Evolutionary conservation across 1,284 basidiomycete genomes (phyloP).

Genomic region (Leccinum fallax): DNA sequence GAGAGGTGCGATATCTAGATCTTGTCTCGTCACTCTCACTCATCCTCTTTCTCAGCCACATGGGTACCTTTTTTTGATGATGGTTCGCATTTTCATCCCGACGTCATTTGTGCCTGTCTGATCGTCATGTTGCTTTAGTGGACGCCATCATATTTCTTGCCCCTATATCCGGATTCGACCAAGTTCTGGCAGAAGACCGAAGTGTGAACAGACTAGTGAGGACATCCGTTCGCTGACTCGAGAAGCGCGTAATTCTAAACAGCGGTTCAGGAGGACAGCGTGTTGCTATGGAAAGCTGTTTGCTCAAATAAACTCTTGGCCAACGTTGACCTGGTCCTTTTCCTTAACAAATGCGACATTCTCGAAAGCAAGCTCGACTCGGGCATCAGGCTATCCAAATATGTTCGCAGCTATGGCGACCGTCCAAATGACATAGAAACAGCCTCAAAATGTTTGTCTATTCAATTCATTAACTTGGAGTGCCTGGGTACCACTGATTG

Average conservation of each 20-base stretch:
- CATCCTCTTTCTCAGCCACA: constrained; percentile 42
- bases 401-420: constrained; percentile 74
- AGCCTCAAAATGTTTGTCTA: constrained; percentile 63
- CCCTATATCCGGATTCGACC: constrained; percentile 79
- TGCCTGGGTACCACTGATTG: background rate
- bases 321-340: constrained; percentile 72
- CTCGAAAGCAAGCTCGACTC: constrained; percentile 63
- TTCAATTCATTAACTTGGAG: background rate
- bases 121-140: constrained; percentile 39
- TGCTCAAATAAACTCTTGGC: constrained; percentile 74
- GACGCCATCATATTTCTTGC: constrained; percentile 82
- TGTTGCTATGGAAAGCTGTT: constrained; percentile 78
- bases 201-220: constrained; percentile 70
- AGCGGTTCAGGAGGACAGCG: constrained; percentile 67
- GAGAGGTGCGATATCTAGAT: constrained; percentile 27
- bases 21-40: background rate
- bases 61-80: constrained; percentile 81
- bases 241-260: background rate
- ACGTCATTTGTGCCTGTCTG: background rate
- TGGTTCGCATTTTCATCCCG: constrained; percentile 42
- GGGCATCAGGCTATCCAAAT: constrained; percentile 64
- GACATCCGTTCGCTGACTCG: constrained; percentile 13
- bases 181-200: constrained; percentile 69
- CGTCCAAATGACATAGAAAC: constrained; percentile 70
- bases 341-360: constrained; percentile 82